A percentile compares a stretch with the other conserved stretches of the same genome.
These are phyloP conservation scores for Penicillium soppii DNA, from an alignment of 495 filamentous ascomycete species.

Conservation along the genomic window DNA sequence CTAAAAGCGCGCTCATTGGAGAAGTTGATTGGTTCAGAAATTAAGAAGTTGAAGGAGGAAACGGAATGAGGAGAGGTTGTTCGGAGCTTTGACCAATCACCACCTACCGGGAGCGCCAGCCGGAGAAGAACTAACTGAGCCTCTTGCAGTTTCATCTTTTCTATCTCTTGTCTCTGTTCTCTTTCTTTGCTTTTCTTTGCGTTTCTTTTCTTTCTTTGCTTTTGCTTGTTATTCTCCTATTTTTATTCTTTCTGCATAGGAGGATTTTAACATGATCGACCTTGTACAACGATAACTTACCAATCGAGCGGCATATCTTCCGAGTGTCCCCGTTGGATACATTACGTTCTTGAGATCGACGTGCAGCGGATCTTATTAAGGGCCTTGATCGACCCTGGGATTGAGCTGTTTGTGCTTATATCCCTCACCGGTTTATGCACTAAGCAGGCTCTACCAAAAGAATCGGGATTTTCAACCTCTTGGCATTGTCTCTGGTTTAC, in stretches of 20 bases:
- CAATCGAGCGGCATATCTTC: slow-evolving; percentile 40
- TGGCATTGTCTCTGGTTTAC: neutral
- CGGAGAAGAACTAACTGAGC: slow-evolving; percentile 6
- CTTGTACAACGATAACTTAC: slow-evolving; percentile 34
- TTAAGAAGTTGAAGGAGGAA: slow-evolving; percentile 1
- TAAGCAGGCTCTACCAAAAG: slow-evolving; percentile 17
- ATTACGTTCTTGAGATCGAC: slow-evolving; percentile 9
- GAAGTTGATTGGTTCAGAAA: slow-evolving; percentile 5
- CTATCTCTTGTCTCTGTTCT: no score
- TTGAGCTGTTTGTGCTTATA: slow-evolving; percentile 20
- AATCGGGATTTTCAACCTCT: slow-evolving; percentile 1
- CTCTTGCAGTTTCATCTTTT: neutral
- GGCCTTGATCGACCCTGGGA: slow-evolving; percentile 8
- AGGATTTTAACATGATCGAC: slow-evolving; percentile 24
- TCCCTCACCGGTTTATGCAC: slow-evolving; percentile 18
- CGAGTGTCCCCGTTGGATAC: slow-evolving; percentile 34
- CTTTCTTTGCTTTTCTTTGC: no score
- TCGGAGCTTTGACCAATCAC: slow-evolving; percentile 25
- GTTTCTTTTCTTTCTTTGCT: neutral
- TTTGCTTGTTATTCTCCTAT: neutral
- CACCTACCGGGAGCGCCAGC: neutral
- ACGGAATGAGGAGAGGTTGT: slow-evolving; percentile 15
- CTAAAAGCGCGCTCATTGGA: slow-evolving; percentile 76
- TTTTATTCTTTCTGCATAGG: neutral
- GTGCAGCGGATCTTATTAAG: slow-evolving; percentile 12